Conservation (phyloP, 257 asterid genomes). For the Gentiana dahurica region DNA sequence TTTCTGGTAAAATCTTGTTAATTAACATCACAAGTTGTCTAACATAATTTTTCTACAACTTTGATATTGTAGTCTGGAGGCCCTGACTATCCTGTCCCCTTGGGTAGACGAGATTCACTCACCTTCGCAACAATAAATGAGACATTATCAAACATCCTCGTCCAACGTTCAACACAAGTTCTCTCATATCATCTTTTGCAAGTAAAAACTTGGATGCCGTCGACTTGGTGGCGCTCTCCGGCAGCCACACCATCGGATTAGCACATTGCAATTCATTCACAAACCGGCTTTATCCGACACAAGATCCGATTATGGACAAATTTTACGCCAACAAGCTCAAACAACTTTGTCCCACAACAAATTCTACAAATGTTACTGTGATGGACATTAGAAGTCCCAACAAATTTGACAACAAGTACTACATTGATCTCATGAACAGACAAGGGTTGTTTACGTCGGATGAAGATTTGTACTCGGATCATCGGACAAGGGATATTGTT, state of each 20-base stretch:
- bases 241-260: conserved; percentile 75
- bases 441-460: conserved; percentile 72
- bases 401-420: conserved; percentile 52
- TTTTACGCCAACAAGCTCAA: conserved; percentile 43
- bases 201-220: conserved; percentile 41
- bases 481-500: conserved; percentile 41
- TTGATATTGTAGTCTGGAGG: conserved; percentile 42
- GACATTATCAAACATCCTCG: conserved; percentile 55
- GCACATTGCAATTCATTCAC: conserved; percentile 53
- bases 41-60: not conserved
- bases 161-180: conserved; percentile 41
- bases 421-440: conserved; percentile 53
- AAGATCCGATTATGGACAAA: conserved; percentile 49
- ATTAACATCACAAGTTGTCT: not conserved
- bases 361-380: conserved; percentile 37
- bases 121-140: conserved; percentile 27
- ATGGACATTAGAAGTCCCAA: conserved; percentile 46
- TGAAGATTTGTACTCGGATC: conserved; percentile 57
- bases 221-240: conserved; percentile 67
- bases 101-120: conserved; percentile 54
- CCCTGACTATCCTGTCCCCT: conserved; percentile 43
- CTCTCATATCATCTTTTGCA: conserved; percentile 32
- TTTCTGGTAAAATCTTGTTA: too few relatives aligned
- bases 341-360: conserved; percentile 29
- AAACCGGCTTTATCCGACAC: conserved; percentile 53